Percentiles rank a stretch among this genome's conserved stretches.
These are phyloP conservation scores for Gossypium schwendimanii DNA, from an alignment of 441 rosid genomes.

Conservation along the genomic window DNA sequence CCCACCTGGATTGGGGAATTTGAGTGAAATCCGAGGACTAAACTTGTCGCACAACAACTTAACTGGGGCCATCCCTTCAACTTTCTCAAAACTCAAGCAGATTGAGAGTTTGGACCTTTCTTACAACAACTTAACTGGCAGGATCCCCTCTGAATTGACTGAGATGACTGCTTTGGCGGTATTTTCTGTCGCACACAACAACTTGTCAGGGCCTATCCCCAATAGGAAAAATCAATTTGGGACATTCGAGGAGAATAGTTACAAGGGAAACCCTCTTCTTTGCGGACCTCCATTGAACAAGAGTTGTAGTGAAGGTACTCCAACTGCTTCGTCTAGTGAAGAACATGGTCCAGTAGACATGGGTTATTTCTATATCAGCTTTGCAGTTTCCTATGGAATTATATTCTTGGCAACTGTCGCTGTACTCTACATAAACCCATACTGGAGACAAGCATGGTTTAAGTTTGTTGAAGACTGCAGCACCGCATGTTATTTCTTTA, in stretches of 20 bases:
- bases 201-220: neutral
- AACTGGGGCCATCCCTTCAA: neutral
- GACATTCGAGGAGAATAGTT: neutral
- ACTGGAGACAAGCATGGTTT: conserved; percentile 1
- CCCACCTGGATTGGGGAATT: too few relatives aligned
- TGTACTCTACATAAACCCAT: too few relatives aligned
- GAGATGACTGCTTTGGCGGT: neutral
- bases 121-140: too few relatives aligned
- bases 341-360: neutral
- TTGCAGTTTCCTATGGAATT: too few relatives aligned
- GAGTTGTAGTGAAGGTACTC: neutral
- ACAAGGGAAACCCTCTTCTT: neutral
- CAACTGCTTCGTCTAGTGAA: neutral
- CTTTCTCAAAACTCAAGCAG: neutral
- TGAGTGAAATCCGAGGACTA: neutral
- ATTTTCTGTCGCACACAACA: neutral
- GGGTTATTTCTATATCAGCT: too few relatives aligned
- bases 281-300: neutral
- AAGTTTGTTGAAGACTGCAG: neutral
- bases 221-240: neutral
- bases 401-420: too few relatives aligned
- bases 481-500: neutral
- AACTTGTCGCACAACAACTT: conserved; percentile 2
- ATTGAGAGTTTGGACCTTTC: too few relatives aligned
- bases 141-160: neutral